phyloP scores from a whole-genome alignment of 352 stramenopile species.

The Plasmopara halstedii region DNA sequence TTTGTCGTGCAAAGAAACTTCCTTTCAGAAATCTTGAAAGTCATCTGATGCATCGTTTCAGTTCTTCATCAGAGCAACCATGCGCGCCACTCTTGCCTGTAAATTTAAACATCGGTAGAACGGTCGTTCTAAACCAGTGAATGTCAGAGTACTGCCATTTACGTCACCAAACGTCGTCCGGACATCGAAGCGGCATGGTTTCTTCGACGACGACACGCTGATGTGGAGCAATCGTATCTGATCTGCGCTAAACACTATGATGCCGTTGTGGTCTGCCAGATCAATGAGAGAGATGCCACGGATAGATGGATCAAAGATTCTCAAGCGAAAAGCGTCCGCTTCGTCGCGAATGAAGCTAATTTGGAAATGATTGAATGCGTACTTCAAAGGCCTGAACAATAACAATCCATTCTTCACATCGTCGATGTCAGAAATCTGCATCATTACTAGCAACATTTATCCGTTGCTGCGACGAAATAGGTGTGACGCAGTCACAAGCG shows the following conservation, averaged over 20 bases:
- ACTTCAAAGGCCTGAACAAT: constrained; percentile 17
- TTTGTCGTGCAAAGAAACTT: constrained; percentile 12
- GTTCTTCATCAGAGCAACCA: constrained; percentile 20
- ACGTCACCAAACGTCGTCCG: constrained; percentile 12
- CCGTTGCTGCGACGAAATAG: constrained; percentile 20
- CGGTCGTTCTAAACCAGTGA: constrained; percentile 7
- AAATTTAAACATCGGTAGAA: constrained; percentile 12
- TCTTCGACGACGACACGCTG: constrained; percentile 4
- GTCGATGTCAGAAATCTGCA: constrained; percentile 26
- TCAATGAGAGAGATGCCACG: constrained; percentile 4
- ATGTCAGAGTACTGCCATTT: constrained; percentile 2
- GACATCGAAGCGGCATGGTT: constrained; percentile 8
- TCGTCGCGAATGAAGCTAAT: constrained; percentile 5
- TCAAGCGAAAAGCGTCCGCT: neutral
- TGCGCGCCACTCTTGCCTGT: constrained; percentile 4
- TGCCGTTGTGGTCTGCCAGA: constrained; percentile 1
- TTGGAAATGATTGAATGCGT: constrained; percentile 8
- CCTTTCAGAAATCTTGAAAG: constrained; percentile 17
- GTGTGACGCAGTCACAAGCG: constrained; percentile 2
- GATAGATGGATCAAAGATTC: neutral
- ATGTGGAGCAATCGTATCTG: neutral
- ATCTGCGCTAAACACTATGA: constrained; percentile 1
- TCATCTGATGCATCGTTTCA: constrained; percentile 16
- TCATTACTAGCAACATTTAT: constrained; percentile 11
- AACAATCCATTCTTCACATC: constrained; percentile 21